Conservation (phyloP, 1,284 basidiomycete species). For the Malassezia vespertilionis region DNA sequence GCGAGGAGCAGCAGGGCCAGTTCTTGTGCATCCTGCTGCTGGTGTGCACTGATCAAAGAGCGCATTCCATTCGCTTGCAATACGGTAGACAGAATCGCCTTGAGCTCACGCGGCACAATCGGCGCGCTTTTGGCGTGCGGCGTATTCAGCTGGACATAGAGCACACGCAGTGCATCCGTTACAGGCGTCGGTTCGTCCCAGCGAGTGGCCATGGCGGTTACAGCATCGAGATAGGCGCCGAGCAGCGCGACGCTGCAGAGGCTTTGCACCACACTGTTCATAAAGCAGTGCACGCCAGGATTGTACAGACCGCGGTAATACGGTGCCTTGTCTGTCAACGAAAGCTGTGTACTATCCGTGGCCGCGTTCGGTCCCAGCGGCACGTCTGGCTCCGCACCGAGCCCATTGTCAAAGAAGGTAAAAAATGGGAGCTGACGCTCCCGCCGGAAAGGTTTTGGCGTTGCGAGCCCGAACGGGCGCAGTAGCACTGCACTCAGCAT, state of each 20-base stretch:
- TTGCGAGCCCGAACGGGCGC: background rate
- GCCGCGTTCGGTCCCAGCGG: background rate
- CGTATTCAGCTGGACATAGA: conserved; percentile 29
- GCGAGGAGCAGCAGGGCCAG: conserved; percentile 37
- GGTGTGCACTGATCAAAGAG: conserved; percentile 36
- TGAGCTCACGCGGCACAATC: conserved; percentile 27
- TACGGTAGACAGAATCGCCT: conserved; percentile 24
- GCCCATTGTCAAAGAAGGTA: too few relatives aligned
- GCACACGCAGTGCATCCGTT: conserved; percentile 31
- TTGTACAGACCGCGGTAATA: conserved; percentile 34
- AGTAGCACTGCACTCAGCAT: background rate
- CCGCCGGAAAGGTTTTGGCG: too few relatives aligned
- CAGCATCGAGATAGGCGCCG: conserved; percentile 20
- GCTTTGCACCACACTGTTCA: conserved; percentile 41
- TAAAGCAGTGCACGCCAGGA: conserved; percentile 44
- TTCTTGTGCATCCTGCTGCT: conserved; percentile 47
- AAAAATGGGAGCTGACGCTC: too few relatives aligned
- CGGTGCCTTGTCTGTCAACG: background rate
- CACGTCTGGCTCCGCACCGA: background rate
- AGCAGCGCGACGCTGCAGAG: conserved; percentile 26
- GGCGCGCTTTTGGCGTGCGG: conserved; percentile 7
- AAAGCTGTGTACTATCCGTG: background rate
- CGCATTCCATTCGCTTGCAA: conserved; percentile 27
- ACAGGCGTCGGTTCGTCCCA: conserved; percentile 41
- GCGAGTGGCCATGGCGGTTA: conserved; percentile 25